Percentiles rank a stretch among this genome's conserved stretches.
phyloP scores from a whole-genome alignment of 1,139 yeast genomes.

The Schwanniomyces etchellsii region DNA sequence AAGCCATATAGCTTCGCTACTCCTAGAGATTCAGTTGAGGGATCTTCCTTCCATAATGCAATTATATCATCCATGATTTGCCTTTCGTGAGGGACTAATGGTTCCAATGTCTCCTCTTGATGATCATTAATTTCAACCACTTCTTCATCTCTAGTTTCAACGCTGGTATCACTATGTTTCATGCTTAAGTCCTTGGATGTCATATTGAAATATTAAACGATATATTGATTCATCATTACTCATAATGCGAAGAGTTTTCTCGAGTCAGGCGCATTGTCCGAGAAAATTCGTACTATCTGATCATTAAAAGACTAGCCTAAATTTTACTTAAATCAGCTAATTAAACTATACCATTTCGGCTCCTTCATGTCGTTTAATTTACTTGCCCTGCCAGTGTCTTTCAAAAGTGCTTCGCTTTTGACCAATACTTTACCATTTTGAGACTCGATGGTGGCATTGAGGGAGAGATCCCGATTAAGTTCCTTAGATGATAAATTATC shows the following conservation, averaged over 20 bases:
- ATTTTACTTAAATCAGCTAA: too few species aligned
- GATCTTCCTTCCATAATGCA: constrained; percentile 63
- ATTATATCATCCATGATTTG: constrained; percentile 61
- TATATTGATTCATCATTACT: not conserved
- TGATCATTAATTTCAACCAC: constrained; percentile 30
- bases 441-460: constrained; percentile 31
- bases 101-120: constrained; percentile 18
- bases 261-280: too few species aligned
- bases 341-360: too few species aligned
- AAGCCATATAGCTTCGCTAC: constrained; percentile 47
- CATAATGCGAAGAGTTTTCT: not conserved
- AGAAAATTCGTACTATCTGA: too few species aligned
- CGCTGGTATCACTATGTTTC: not conserved
- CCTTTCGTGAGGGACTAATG: constrained; percentile 54
- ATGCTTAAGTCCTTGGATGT: too few species aligned
- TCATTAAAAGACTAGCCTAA: too few species aligned
- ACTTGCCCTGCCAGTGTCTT: constrained; percentile 38
- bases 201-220: too few species aligned
- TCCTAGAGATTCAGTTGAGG: constrained; percentile 55
- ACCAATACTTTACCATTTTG: constrained; percentile 33
- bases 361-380: too few species aligned
- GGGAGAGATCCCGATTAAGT: constrained; percentile 17
- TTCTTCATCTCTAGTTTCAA: too few species aligned
- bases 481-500: constrained; percentile 18
- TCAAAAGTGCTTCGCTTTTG: constrained; percentile 29